Evolutionary conservation across 805 yeast genomes (phyloP).

Genomic region (Saturnispora hagleri): DNA sequence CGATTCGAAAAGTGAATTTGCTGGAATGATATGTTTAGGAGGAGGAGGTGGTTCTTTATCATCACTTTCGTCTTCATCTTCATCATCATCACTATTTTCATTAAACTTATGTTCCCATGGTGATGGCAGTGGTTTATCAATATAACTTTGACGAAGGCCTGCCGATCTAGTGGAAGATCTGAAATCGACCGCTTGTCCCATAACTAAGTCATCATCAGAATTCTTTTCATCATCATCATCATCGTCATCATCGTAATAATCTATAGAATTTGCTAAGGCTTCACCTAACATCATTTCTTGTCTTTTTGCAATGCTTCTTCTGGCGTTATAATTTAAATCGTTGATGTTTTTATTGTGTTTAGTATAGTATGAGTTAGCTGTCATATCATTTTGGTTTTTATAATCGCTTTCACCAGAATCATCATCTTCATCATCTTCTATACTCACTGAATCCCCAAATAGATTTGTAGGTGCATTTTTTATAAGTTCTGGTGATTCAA

Average conservation of each 20-base stretch:
- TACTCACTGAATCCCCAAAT: slow-evolving; percentile 26
- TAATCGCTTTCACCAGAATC: not conserved
- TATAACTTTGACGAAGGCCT: slow-evolving; percentile 11
- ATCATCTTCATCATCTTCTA: slow-evolving; percentile 16
- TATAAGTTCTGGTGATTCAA: slow-evolving; percentile 17
- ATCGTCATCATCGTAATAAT: slow-evolving; percentile 9
- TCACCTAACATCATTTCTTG: slow-evolving; percentile 9
- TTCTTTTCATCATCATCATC: slow-evolving; percentile 8
- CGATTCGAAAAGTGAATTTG: slow-evolving; percentile 14
- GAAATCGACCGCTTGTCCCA: slow-evolving; percentile 22
- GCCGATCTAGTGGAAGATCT: slow-evolving; percentile 11
- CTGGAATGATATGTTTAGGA: slow-evolving; percentile 21
- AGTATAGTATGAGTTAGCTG: not conserved
- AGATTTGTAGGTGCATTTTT: slow-evolving; percentile 14
- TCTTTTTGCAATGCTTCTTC: slow-evolving; percentile 10
- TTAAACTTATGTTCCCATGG: not conserved
- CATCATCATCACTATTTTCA: not conserved
- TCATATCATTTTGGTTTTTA: not conserved
- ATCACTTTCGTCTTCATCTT: not conserved
- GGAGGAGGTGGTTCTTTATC: slow-evolving; percentile 19
- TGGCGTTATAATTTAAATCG: not conserved
- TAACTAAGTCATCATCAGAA: slow-evolving; percentile 12
- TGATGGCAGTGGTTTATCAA: slow-evolving; percentile 5
- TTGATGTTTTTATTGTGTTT: not conserved
- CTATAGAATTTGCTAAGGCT: not conserved